These are phyloP conservation scores for Ascochyta fabae DNA, from an alignment of 2,329 filamentous ascomycete genomes.

Conservation along the genomic window DNA sequence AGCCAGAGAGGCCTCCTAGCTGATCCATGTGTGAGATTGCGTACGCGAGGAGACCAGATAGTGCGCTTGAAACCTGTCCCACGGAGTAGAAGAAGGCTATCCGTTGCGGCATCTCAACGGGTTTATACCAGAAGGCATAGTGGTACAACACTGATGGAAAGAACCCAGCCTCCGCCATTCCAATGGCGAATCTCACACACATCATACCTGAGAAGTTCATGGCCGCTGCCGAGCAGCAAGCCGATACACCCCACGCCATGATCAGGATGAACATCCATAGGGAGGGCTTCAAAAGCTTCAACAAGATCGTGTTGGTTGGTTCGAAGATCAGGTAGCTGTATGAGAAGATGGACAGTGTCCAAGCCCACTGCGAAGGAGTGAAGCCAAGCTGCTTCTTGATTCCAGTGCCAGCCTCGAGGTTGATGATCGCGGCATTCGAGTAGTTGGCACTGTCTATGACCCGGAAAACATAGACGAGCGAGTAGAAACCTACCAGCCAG, in stretches of 20 bases:
- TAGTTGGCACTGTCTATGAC: conserved; percentile 40
- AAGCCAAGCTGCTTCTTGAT: conserved; percentile 44
- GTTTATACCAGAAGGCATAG: conserved; percentile 59
- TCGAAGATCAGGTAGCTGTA: conserved; percentile 42
- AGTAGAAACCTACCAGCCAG: conserved; percentile 41
- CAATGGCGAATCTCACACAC: conserved; percentile 30
- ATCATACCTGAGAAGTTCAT: conserved; percentile 30
- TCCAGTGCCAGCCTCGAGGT: conserved; percentile 39
- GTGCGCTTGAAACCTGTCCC: conserved; percentile 40
- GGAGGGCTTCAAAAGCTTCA: conserved; percentile 26
- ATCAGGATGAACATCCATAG: conserved; percentile 32
- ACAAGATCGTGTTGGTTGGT: conserved; percentile 29
- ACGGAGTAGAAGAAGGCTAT: conserved; percentile 56
- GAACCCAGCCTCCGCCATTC: conserved; percentile 24
- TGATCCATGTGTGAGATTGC: conserved; percentile 65
- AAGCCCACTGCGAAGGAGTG: conserved; percentile 39
- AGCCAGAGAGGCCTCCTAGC: conserved; percentile 49
- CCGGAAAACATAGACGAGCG: conserved; percentile 39
- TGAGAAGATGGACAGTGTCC: conserved; percentile 42
- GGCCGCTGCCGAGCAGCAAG: conserved; percentile 24
- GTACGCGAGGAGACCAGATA: conserved; percentile 54
- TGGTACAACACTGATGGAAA: conserved; percentile 50
- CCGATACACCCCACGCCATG: conserved; percentile 34
- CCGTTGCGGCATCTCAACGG: conserved; percentile 27
- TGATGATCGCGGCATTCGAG: conserved; percentile 46